A percentile compares a stretch with the other conserved stretches of the same genome.
Evolutionary conservation across 2,329 filamentous ascomycete genomes (phyloP).

Genomic region (Nemania sp.): DNA sequence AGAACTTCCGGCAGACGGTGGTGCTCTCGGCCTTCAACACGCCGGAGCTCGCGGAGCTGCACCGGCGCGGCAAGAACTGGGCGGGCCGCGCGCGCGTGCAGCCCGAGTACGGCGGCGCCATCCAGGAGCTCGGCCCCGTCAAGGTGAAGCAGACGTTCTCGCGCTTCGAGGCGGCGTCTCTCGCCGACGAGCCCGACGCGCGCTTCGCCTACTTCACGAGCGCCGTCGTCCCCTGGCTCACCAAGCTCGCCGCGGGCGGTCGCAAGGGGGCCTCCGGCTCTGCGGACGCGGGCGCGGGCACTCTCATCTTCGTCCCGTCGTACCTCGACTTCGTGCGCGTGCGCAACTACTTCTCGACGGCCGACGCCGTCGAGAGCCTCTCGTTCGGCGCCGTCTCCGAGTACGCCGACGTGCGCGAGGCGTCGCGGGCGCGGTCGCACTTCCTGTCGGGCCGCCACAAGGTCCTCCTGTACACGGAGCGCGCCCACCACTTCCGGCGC

Average conservation of each 20-base stretch:
- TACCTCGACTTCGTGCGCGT: constrained; percentile 96
- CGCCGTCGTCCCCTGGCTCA: constrained; percentile 75
- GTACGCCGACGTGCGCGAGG: constrained; percentile 79
- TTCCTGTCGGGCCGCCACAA: constrained; percentile 83
- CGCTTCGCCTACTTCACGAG: constrained; percentile 91
- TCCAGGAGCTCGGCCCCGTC: constrained; percentile 69
- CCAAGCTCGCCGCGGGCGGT: constrained; percentile 63
- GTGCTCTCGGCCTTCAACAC: constrained; percentile 82
- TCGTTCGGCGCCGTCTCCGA: constrained; percentile 86
- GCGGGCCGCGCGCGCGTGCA: constrained; percentile 77
- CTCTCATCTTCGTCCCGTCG: constrained; percentile 85
- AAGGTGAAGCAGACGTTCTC: constrained; percentile 86
- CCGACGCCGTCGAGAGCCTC: constrained; percentile 56
- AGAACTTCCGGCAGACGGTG: constrained; percentile 82
- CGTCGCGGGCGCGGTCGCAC: constrained; percentile 82
- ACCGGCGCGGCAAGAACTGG: constrained; percentile 80
- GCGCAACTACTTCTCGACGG: constrained; percentile 86
- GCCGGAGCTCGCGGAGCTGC: constrained; percentile 82
- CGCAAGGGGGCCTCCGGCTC: neutral
- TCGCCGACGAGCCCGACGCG: constrained; percentile 79
- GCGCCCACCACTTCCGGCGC: constrained; percentile 96
- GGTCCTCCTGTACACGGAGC: constrained; percentile 87
- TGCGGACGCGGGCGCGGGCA: constrained; percentile 55
- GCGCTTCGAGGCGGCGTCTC: constrained; percentile 74
- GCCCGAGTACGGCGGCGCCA: constrained; percentile 69